Conservation (phyloP, 2,329 filamentous ascomycete genomes). For the Talaromyces marneffei region DNA sequence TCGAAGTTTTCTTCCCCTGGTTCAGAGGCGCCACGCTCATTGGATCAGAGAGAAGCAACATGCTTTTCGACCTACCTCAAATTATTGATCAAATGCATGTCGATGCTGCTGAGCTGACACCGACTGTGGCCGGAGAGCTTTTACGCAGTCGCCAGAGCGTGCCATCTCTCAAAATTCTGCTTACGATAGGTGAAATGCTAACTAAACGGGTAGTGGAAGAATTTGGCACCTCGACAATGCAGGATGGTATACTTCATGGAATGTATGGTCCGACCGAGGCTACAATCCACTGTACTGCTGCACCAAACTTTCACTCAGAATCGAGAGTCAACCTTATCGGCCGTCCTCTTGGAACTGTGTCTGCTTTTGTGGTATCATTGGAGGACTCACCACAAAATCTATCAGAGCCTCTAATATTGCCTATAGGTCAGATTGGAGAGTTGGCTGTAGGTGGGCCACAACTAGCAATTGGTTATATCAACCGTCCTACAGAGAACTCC, state of each 20-base stretch:
- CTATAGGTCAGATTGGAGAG: slow-evolving; percentile 66
- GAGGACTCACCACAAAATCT: slow-evolving; percentile 18
- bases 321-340: slow-evolving; percentile 67
- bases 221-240: slow-evolving; percentile 58
- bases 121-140: slow-evolving; percentile 75
- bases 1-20: slow-evolving; percentile 88
- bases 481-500: slow-evolving; percentile 68
- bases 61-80: slow-evolving; percentile 69
- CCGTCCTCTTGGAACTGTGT: slow-evolving; percentile 72
- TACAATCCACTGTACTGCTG: slow-evolving; percentile 81
- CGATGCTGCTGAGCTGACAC: slow-evolving; percentile 83
- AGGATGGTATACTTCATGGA: slow-evolving; percentile 67
- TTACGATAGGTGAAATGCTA: slow-evolving; percentile 93
- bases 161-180: slow-evolving; percentile 61
- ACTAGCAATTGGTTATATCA: slow-evolving; percentile 74
- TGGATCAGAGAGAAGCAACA: slow-evolving; percentile 59
- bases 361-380: slow-evolving; percentile 62
- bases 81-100: slow-evolving; percentile 61
- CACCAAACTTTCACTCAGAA: slow-evolving; percentile 53
- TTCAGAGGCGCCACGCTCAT: slow-evolving; percentile 69
- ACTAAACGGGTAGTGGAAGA: slow-evolving; percentile 69
- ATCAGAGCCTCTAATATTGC: slow-evolving; percentile 49
- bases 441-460: slow-evolving; percentile 76
- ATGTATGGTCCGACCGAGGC: slow-evolving; percentile 96
- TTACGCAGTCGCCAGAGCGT: slow-evolving; percentile 62